Evolutionary conservation across 305 asterid species (phyloP).

Genomic region (Fraxinus albicans): DNA sequence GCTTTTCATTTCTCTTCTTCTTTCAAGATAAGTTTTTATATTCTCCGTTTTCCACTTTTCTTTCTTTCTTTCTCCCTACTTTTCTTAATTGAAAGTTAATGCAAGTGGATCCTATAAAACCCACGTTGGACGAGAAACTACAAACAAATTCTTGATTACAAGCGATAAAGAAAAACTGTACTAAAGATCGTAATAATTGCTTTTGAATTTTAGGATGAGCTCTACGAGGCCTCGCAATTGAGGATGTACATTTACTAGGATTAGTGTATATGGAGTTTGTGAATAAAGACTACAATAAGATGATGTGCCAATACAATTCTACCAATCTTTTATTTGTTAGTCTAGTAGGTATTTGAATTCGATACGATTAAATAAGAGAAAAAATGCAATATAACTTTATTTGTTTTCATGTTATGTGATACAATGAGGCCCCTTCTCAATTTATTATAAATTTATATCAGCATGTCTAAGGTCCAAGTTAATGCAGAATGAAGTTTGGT

Average conservation of each 20-base stretch:
- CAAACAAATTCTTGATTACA: not conserved
- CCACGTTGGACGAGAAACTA: not conserved
- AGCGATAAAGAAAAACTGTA: not conserved
- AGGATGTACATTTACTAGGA: not conserved
- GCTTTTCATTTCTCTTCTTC: not conserved
- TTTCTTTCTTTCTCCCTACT: not conserved
- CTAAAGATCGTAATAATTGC: not conserved
- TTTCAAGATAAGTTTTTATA: not conserved
- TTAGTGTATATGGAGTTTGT: not conserved
- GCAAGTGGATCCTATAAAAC: not conserved
- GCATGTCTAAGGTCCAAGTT: not conserved
- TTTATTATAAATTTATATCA: too few relatives aligned
- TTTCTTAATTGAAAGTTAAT: not conserved
- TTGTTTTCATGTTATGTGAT: not conserved
- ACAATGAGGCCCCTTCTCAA: not conserved
- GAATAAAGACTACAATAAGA: too few relatives aligned
- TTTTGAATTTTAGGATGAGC: not conserved
- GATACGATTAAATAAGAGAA: not conserved
- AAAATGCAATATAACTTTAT: not conserved
- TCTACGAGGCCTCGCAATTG: not conserved
- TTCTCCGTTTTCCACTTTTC: not conserved
- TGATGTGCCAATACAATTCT: too few relatives aligned
- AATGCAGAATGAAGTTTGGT: not conserved
- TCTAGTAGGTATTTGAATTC: too few relatives aligned
- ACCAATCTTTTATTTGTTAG: too few relatives aligned